phyloP scores from a whole-genome alignment of 371 early-diverging fungal genomes.

The Mortierella sp. region DNA sequence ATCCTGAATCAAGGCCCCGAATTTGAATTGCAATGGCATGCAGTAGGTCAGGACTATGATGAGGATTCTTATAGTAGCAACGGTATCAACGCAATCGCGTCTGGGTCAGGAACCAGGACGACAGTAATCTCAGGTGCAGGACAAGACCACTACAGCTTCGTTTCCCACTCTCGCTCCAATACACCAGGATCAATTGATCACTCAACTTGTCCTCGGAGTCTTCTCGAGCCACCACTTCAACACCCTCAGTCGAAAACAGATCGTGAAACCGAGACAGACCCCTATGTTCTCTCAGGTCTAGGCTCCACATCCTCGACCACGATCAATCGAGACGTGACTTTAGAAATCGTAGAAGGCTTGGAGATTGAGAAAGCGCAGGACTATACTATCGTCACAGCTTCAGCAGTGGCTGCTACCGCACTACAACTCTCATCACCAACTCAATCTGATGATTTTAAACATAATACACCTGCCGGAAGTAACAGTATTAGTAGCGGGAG shows the following conservation, averaged over 20 bases:
- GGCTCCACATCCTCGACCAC: conserved; percentile 18
- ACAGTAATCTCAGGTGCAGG: background rate
- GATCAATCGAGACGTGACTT: conserved; percentile 8
- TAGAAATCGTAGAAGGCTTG: background rate
- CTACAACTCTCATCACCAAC: background rate
- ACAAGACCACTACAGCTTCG: conserved; percentile 4
- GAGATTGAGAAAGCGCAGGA: background rate
- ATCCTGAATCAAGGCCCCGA: conserved; percentile 47
- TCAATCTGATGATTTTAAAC: background rate
- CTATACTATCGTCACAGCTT: background rate
- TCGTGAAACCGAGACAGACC: conserved; percentile 19
- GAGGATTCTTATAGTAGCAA: conserved; percentile 2
- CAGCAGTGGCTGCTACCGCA: conserved; percentile 2
- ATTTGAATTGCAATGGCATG: conserved; percentile 37
- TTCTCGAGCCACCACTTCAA: background rate
- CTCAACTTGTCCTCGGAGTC: background rate
- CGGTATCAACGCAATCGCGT: background rate
- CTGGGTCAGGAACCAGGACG: background rate
- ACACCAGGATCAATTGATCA: conserved; percentile 5
- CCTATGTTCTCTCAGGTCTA: background rate
- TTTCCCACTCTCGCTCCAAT: conserved; percentile 10
- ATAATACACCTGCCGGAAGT: background rate
- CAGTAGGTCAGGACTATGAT: conserved; percentile 30
- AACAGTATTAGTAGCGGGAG: background rate
- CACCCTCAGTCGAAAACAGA: conserved; percentile 1